These are phyloP conservation scores for Thamnidium elegans DNA, from an alignment of 192 early-diverging fungal genomes.

Conservation along the genomic window DNA sequence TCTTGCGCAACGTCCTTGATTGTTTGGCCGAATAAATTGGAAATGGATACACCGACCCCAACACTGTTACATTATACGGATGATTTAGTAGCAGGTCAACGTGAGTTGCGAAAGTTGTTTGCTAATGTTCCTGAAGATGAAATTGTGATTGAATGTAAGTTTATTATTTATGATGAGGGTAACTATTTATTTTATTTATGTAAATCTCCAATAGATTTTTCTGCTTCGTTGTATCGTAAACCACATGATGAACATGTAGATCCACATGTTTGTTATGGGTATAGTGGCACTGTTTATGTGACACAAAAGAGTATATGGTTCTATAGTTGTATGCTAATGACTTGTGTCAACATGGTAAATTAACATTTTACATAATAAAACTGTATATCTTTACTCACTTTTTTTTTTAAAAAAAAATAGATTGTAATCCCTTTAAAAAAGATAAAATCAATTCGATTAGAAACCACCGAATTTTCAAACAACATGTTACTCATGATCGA, in stretches of 20 bases:
- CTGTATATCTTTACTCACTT: background rate
- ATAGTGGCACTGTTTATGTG: slow-evolving; percentile 53
- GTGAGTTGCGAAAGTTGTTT: slow-evolving; percentile 29
- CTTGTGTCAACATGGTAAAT: slow-evolving; percentile 56
- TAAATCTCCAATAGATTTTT: slow-evolving; percentile 17
- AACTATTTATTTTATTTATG: background rate
- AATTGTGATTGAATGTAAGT: slow-evolving; percentile 34
- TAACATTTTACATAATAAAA: background rate
- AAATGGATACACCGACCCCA: slow-evolving; percentile 16
- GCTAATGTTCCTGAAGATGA: slow-evolving; percentile 16
- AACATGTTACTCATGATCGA: slow-evolving; percentile 21
- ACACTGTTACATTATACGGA: slow-evolving; percentile 12
- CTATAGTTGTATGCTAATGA: slow-evolving; percentile 59
- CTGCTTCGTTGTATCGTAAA: slow-evolving; percentile 22
- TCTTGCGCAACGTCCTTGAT: background rate
- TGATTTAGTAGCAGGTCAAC: slow-evolving; percentile 2
- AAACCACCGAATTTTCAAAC: slow-evolving; percentile 10
- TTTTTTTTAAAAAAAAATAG: slow-evolving; percentile 25
- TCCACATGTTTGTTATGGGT: slow-evolving; percentile 5
- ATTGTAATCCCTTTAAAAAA: slow-evolving; percentile 41
- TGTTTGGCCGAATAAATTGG: slow-evolving; percentile 33
- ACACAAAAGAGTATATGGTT: slow-evolving; percentile 64
- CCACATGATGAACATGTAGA: background rate
- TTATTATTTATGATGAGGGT: slow-evolving; percentile 15
- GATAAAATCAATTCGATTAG: slow-evolving; percentile 38